A percentile compares a stretch with the other conserved stretches of the same genome.
phyloP scores from a whole-genome alignment of 768 basidiomycete species.

The Suillus tomentosus region DNA sequence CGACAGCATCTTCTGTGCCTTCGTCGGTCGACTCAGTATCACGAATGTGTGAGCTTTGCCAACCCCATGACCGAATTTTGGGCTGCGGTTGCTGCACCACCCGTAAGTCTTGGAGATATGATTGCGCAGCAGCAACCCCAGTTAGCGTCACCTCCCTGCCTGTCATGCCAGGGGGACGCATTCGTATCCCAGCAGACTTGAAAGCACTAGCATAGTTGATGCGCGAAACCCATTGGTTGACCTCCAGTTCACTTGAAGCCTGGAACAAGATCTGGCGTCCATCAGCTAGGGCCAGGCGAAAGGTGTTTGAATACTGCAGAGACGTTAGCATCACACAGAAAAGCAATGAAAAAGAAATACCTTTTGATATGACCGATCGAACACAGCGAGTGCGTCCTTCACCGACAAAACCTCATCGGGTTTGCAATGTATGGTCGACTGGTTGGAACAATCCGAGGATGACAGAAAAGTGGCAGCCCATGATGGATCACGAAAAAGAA shows the following conservation, averaged over 20 bases:
- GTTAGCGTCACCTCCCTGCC: slow-evolving; percentile 72
- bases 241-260: slow-evolving; percentile 63
- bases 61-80: slow-evolving; percentile 43
- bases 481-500: slow-evolving; percentile 80
- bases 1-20: slow-evolving; percentile 33
- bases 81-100: slow-evolving; percentile 28
- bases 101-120: slow-evolving; percentile 74
- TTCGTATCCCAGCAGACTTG: slow-evolving; percentile 79
- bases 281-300: slow-evolving; percentile 75
- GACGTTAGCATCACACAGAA: not conserved
- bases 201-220: slow-evolving; percentile 96
- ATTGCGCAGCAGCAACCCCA: slow-evolving; percentile 83
- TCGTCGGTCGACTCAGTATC: slow-evolving; percentile 42
- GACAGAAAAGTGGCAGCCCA: slow-evolving; percentile 52
- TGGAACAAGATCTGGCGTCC: slow-evolving; percentile 85
- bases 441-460: slow-evolving; percentile 40
- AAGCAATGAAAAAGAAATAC: slow-evolving; percentile 41
- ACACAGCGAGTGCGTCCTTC: slow-evolving; percentile 76
- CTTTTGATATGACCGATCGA: slow-evolving; percentile 76
- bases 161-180: slow-evolving; percentile 75
- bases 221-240: slow-evolving; percentile 87
- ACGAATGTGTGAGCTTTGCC: slow-evolving; percentile 23
- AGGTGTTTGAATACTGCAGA: slow-evolving; percentile 63
- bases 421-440: slow-evolving; percentile 51
- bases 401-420: slow-evolving; percentile 88